Conservation (phyloP, 2,329 filamentous ascomycete genomes). For the Stenocarpella maydis region DNA sequence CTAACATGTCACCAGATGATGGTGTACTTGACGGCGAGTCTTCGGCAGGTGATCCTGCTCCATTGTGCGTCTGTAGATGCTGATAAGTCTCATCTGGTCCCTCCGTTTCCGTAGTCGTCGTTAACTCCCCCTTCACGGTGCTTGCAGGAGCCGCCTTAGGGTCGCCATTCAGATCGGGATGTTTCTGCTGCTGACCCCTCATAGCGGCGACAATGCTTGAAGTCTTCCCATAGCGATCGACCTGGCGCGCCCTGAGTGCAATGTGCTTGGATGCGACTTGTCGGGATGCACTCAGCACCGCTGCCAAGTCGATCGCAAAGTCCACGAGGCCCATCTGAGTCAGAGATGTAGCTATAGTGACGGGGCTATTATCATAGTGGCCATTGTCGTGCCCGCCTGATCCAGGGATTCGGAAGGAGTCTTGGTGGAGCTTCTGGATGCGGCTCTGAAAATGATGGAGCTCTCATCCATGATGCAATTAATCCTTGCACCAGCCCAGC, state of each 20-base stretch:
- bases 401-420: not conserved
- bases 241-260: conserved; percentile 63
- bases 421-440: not conserved
- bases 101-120: not conserved
- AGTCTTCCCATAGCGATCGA: conserved; percentile 58
- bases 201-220: conserved; percentile 53
- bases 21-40: too few species aligned
- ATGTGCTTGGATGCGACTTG: conserved; percentile 71
- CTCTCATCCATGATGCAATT: conserved; percentile 34
- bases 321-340: conserved; percentile 67
- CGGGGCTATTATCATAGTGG: conserved; percentile 5
- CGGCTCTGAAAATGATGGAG: conserved; percentile 23
- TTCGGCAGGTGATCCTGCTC: not conserved
- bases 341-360: not conserved
- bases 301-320: conserved; percentile 73
- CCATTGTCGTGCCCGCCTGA: not conserved
- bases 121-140: not conserved
- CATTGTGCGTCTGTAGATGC: not conserved
- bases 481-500: conserved; percentile 36
- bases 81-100: too few species aligned
- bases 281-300: conserved; percentile 74
- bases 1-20: not conserved
- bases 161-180: not conserved
- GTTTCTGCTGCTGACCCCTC: conserved; percentile 11
- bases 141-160: not conserved